Base-by-base conservation (phyloP, 768 basidiomycete species). In the Tylopilus subfusipes region DNA sequence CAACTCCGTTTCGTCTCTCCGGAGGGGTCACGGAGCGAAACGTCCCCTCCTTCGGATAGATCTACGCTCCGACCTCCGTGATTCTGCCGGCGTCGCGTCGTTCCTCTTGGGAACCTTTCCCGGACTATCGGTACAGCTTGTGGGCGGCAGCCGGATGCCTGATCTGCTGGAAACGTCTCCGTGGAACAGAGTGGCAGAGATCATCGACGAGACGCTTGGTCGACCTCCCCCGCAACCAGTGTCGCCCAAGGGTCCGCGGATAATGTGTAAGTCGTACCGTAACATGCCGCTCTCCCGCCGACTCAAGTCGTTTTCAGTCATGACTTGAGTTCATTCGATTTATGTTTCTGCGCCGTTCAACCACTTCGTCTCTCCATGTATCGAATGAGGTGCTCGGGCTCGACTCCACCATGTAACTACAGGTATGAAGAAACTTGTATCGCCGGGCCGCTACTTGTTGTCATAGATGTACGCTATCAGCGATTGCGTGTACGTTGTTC, bases 151-250 rank as follows among this genome's bases (percentile, higher is more conserved):
- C 13, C 33, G 40, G 10, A 59, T 53, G 52, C 42, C 38, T 8
- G 50, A 63, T 19, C n/a, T 62, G 30, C 40, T n/a, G 2, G 63
- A 59, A 30, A 55, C 52, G 1, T 65, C 57, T 11, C 57, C 57
- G n/a, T 64, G 63, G 63, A 59, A 59, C 25, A 63, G 57, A n/a
- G 63, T 65, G 1, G 47, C 57, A 8, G 55, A 59, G 42, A 54
- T 59, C 14, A 24, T 64, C 1, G 63, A 64, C 38, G 52, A 63
- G 22, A 39, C 18, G 3, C 42, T 64, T 6, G 60, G 52, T 14
- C 57, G 63, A 21, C 18, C 50, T 18, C 57, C 63, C 5, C 59
- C 46, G 22, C 29, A n/a, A 24, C 54, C 46, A 1, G 13, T n/a
- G 3, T 42, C 36, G 4, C 53, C 47, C n/a, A 51, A 42, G 18